Evolutionary conservation across 108 stramenopile genomes (phyloP).

Genomic region (Conticribra guillardii): DNA sequence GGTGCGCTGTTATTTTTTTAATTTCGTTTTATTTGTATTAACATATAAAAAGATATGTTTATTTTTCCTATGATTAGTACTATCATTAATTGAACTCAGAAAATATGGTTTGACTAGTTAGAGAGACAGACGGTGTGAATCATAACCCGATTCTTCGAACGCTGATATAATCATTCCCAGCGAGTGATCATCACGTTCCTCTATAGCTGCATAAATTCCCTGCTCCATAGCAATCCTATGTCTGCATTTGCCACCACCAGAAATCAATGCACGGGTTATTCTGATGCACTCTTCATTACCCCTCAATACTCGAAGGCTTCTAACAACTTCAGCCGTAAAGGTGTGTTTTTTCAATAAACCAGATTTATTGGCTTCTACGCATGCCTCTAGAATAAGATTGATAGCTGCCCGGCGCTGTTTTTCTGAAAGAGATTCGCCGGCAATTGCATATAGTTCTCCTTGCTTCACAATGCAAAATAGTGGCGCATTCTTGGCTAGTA

Average conservation of each 20-base stretch:
- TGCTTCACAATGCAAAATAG: constrained; percentile 46
- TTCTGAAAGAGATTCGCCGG: constrained; percentile 14
- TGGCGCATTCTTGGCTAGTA: constrained; percentile 47
- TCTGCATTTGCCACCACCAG: constrained; percentile 10
- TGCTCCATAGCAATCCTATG: constrained; percentile 44
- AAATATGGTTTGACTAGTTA: background rate
- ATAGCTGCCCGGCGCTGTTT: constrained; percentile 25
- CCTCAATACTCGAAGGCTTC: constrained; percentile 38
- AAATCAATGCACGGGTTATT: constrained; percentile 36
- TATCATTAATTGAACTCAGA: background rate
- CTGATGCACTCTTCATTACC: constrained; percentile 41
- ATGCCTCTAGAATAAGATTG: constrained; percentile 46
- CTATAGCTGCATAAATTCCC: constrained; percentile 38
- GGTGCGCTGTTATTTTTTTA: too few relatives aligned
- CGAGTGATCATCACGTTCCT: constrained; percentile 30
- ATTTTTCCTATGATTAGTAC: background rate
- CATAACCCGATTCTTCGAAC: constrained; percentile 37
- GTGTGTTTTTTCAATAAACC: constrained; percentile 30
- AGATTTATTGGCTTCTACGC: constrained; percentile 38
- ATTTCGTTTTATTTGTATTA: too few relatives aligned
- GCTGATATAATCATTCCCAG: constrained; percentile 15
- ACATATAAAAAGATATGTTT: too few relatives aligned
- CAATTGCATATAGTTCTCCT: constrained; percentile 26
- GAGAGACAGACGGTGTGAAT: constrained; percentile 12
- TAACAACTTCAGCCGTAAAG: constrained; percentile 41